A percentile compares a stretch with the other conserved stretches of the same genome.
These are phyloP conservation scores for Vitis hybrid DNA, from an alignment of 177 flowering plant species.

Conservation along the genomic window DNA sequence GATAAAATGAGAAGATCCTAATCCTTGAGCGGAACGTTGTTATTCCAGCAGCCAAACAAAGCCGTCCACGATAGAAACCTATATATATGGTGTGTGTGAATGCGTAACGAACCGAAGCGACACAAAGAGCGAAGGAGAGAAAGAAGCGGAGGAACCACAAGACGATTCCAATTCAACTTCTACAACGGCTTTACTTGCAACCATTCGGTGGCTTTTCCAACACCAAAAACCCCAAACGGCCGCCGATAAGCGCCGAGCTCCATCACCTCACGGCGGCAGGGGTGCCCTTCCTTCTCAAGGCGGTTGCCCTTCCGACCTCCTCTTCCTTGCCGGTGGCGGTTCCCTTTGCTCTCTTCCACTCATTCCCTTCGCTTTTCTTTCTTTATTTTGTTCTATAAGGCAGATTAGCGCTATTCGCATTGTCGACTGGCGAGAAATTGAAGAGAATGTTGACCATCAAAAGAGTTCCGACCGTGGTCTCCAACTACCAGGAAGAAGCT, in stretches of 20 bases:
- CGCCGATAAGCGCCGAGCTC: slow-evolving; percentile 13
- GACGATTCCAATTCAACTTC: slow-evolving; percentile 10
- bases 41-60: too few relatives aligned
- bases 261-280: slow-evolving; percentile 65
- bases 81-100: too few relatives aligned
- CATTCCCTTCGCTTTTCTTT: too few relatives aligned
- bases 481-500: slow-evolving; percentile 62
- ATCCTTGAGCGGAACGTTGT: too few relatives aligned
- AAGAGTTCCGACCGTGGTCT: slow-evolving; percentile 71
- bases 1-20: too few relatives aligned
- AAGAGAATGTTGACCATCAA: slow-evolving; percentile 54
- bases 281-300: slow-evolving; percentile 68
- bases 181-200: too few relatives aligned
- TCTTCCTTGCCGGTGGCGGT: slow-evolving; percentile 65
- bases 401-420: too few relatives aligned
- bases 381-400: too few relatives aligned
- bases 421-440: neutral
- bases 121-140: too few relatives aligned
- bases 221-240: neutral
- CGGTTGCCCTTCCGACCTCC: slow-evolving; percentile 62
- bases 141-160: slow-evolving; percentile 19
- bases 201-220: too few relatives aligned
- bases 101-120: too few relatives aligned
- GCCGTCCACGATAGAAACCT: too few relatives aligned
- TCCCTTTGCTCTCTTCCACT: neutral